These are phyloP conservation scores for Flaveria trinervia DNA, from an alignment of 129 eudicot genomes.

Conservation along the genomic window DNA sequence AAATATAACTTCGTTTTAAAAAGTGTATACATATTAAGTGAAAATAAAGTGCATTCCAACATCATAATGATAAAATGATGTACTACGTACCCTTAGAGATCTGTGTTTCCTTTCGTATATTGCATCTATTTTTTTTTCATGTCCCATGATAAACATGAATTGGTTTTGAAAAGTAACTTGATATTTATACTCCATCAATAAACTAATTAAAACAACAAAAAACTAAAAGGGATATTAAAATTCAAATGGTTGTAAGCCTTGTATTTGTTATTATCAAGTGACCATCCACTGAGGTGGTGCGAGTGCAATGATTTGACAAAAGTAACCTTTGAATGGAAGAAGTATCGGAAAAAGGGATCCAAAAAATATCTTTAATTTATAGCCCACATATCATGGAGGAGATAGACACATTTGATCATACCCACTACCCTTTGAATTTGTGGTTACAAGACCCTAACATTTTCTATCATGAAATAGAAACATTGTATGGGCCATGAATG, in stretches of 20 bases:
- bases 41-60: too few species aligned
- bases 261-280: constrained; percentile 25
- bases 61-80: too few species aligned
- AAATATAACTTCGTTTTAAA: not conserved
- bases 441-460: constrained; percentile 22
- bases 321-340: constrained; percentile 27
- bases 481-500: constrained; percentile 18
- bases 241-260: constrained; percentile 18
- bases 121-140: not conserved
- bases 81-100: not conserved
- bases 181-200: not conserved
- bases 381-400: constrained; percentile 38
- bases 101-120: not conserved
- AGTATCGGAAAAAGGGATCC: constrained; percentile 16
- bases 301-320: constrained; percentile 24
- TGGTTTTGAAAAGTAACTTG: not conserved
- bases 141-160: not conserved
- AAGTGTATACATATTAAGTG: too few species aligned
- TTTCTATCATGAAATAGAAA: constrained; percentile 12
- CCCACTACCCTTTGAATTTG: constrained; percentile 28
- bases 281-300: constrained; percentile 21
- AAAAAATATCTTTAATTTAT: constrained; percentile 21
- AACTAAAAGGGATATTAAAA: not conserved
- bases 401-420: constrained; percentile 33
- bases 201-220: not conserved